These are phyloP conservation scores for Metschnikowia shivogae DNA, from an alignment of 805 yeast genomes.

Conservation along the genomic window DNA sequence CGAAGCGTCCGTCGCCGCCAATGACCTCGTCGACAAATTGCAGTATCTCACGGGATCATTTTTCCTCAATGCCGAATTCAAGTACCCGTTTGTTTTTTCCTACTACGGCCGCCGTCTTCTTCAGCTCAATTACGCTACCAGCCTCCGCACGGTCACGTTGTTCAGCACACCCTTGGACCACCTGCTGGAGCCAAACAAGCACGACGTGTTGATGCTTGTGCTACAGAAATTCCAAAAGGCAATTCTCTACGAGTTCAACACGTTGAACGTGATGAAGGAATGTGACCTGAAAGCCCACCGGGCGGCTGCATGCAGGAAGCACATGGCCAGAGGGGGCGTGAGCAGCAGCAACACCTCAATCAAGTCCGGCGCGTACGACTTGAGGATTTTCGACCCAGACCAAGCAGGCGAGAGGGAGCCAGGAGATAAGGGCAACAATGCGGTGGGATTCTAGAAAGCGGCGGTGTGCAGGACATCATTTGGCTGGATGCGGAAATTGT, in stretches of 20 bases:
- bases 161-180: conserved; percentile 11
- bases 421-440: too few species aligned
- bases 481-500: conserved; percentile 14
- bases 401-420: too few species aligned
- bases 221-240: conserved; percentile 15
- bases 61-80: conserved; percentile 25
- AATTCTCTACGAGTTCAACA: conserved; percentile 19
- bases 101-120: conserved; percentile 25
- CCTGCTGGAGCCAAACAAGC: conserved; percentile 5
- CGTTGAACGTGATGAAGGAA: conserved; percentile 19
- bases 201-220: conserved; percentile 6
- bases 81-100: conserved; percentile 31
- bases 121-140: conserved; percentile 17
- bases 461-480: conserved; percentile 1
- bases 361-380: conserved; percentile 4
- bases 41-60: conserved; percentile 22
- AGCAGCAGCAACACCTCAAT: conserved; percentile 1
- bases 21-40: conserved; percentile 14
- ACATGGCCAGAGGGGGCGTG: not conserved
- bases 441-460: not conserved
- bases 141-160: conserved; percentile 4
- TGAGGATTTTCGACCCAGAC: not conserved
- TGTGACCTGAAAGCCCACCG: conserved; percentile 9
- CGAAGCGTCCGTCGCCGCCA: conserved; percentile 4
- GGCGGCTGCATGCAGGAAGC: conserved; percentile 4